A percentile compares a stretch with the other conserved stretches of the same genome.
Evolutionary conservation across 305 asterid species (phyloP).

Genomic region (Fraxinus nigra): DNA sequence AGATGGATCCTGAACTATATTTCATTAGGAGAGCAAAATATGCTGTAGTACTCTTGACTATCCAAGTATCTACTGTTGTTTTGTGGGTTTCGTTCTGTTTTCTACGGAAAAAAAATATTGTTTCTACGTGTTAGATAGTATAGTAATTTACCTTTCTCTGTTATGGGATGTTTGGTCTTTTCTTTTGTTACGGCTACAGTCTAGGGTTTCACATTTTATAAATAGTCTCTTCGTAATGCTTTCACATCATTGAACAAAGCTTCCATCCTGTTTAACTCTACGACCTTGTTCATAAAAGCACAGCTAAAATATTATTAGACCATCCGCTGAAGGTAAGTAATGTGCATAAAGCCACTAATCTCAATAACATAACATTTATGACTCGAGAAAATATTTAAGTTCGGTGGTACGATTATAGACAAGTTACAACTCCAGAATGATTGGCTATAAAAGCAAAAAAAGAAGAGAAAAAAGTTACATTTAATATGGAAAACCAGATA

Average conservation of each 20-base stretch:
- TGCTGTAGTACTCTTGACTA: background rate
- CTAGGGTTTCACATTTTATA: background rate
- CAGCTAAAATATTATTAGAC: background rate
- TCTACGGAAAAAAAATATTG: background rate
- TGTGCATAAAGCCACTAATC: background rate
- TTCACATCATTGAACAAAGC: background rate
- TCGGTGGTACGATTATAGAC: background rate
- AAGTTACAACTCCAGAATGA: background rate
- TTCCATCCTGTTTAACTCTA: background rate
- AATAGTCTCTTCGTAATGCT: background rate
- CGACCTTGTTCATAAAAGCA: background rate
- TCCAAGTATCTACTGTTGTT: background rate
- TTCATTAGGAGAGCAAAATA: background rate
- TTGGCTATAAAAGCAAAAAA: background rate
- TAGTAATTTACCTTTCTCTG: background rate
- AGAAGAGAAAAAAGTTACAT: background rate
- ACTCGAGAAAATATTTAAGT: background rate
- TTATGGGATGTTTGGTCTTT: background rate
- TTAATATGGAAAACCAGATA: background rate
- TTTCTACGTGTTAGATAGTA: background rate
- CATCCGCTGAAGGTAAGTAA: background rate
- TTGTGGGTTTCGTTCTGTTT: background rate
- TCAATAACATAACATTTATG: constrained; percentile 5
- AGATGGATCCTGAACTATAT: background rate
- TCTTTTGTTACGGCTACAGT: background rate